Conservation (phyloP, 306 rosid species). For the Acacia melanoxylon region DNA sequence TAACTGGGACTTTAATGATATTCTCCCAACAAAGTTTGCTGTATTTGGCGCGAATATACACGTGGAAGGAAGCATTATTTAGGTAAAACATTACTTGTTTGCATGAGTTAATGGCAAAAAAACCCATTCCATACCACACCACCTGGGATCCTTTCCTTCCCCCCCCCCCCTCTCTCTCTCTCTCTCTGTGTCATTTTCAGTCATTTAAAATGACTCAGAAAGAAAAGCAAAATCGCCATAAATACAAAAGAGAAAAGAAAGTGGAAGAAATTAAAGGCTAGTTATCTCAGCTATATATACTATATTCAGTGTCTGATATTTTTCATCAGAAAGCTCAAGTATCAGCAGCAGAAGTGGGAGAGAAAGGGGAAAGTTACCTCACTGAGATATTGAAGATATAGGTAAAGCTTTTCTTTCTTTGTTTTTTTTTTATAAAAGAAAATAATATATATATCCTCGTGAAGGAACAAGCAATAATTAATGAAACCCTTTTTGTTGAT, state of each 20-base stretch:
- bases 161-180: neutral
- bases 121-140: constrained; percentile 16
- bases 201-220: constrained; percentile 34
- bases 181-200: constrained; percentile 19
- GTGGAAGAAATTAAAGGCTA: constrained; percentile 33
- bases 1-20: too few relatives aligned
- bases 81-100: constrained; percentile 49
- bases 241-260: constrained; percentile 37
- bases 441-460: neutral
- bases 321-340: constrained; percentile 70
- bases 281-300: neutral
- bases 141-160: neutral
- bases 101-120: constrained; percentile 45
- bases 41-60: constrained; percentile 48
- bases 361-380: neutral
- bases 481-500: neutral
- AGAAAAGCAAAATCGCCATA: constrained; percentile 58
- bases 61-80: constrained; percentile 53
- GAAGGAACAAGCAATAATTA: neutral
- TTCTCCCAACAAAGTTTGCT: constrained; percentile 32
- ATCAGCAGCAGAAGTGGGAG: constrained; percentile 36
- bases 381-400: neutral
- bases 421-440: neutral
- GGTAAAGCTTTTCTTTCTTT: neutral
- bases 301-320: constrained; percentile 9